Conservation (phyloP, 345 rosid species). For the Pseudoturritis turrita region DNA sequence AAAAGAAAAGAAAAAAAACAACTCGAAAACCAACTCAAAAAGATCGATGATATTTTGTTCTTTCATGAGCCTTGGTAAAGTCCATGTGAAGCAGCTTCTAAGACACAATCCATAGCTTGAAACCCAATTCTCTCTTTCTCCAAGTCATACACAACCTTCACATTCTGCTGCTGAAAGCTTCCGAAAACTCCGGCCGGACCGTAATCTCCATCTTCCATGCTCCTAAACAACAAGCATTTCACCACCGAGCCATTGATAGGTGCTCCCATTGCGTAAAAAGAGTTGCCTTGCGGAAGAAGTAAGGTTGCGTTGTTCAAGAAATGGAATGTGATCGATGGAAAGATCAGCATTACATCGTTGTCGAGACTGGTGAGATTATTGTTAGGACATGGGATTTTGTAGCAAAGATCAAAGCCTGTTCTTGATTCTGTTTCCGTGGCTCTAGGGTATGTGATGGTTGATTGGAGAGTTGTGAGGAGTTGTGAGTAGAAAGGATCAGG, state of each 20-base stretch:
- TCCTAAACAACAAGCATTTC: constrained; percentile 64
- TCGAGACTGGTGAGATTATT: constrained; percentile 34
- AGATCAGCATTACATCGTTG: constrained; percentile 11
- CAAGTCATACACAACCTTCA: constrained; percentile 75
- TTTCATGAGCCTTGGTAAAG: constrained; percentile 38
- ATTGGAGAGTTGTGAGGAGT: constrained; percentile 47
- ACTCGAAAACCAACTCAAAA: not conserved
- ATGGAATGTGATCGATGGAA: constrained; percentile 65
- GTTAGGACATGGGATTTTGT: constrained; percentile 57
- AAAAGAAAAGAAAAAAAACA: not conserved
- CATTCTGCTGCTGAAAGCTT: constrained; percentile 84
- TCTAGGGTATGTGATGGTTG: constrained; percentile 48
- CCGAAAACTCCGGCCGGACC: constrained; percentile 84
- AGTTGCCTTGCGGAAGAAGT: constrained; percentile 51
- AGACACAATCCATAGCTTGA: constrained; percentile 73
- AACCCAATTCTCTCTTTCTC: constrained; percentile 72
- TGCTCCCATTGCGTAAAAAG: constrained; percentile 69
- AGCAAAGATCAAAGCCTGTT: constrained; percentile 79
- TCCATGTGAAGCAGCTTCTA: constrained; percentile 46
- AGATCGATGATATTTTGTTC: not conserved
- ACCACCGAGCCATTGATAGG: constrained; percentile 61
- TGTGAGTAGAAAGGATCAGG: constrained; percentile 66
- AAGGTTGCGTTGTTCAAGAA: constrained; percentile 72
- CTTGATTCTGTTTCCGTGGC: constrained; percentile 49
- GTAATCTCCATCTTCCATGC: constrained; percentile 61